phyloP scores from a whole-genome alignment of 805 yeast species.

The Wickerhamiella brachini region DNA sequence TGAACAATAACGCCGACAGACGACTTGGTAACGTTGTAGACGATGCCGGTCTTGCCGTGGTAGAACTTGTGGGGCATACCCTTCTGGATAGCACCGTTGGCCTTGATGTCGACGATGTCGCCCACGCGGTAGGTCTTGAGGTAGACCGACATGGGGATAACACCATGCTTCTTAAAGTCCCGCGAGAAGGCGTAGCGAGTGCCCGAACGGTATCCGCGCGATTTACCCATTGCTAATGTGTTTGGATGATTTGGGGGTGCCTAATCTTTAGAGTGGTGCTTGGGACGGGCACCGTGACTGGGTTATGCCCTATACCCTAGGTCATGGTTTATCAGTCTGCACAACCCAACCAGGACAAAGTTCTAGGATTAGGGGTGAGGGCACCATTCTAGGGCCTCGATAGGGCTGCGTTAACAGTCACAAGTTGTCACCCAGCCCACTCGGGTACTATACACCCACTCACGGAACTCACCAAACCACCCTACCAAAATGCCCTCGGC shows the following conservation, averaged over 20 bases:
- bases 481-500: slow-evolving; percentile 19
- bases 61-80: slow-evolving; percentile 99
- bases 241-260: background rate
- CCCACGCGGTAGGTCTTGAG: slow-evolving; percentile 97
- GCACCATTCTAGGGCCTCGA: background rate
- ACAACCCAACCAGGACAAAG: too few species aligned
- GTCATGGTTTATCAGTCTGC: too few species aligned
- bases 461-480: slow-evolving; percentile 5
- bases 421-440: background rate
- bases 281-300: background rate
- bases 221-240: slow-evolving; percentile 19
- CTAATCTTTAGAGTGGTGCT: background rate
- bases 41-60: slow-evolving; percentile 99
- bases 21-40: slow-evolving; percentile 97
- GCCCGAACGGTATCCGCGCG: slow-evolving; percentile 99
- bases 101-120: slow-evolving; percentile 98
- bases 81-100: slow-evolving; percentile 97
- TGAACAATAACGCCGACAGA: slow-evolving; percentile 96
- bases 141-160: slow-evolving; percentile 89
- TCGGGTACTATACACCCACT: background rate
- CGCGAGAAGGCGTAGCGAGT: slow-evolving; percentile 99
- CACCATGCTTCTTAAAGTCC: slow-evolving; percentile 97
- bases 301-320: background rate
- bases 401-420: slow-evolving; percentile 1
- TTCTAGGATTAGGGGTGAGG: too few species aligned